phyloP scores from a whole-genome alignment of 108 stramenopile genomes.

The Schizochytrium sp. region DNA sequence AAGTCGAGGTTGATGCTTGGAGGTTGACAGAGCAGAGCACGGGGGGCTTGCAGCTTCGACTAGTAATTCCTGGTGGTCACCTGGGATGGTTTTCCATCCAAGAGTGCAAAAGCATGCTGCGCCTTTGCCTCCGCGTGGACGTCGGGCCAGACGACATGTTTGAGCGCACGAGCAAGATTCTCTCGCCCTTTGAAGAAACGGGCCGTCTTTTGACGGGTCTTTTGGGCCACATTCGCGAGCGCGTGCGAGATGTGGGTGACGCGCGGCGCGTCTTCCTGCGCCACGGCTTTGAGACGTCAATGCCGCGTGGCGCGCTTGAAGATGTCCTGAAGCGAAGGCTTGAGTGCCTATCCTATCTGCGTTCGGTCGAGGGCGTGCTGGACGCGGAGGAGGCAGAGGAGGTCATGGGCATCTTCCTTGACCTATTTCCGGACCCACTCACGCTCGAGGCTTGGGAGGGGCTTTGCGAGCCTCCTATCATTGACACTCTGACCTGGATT shows the following conservation, averaged over 20 bases:
- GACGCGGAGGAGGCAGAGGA: neutral
- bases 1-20: neutral
- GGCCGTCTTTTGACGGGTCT: neutral
- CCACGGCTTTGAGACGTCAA: neutral
- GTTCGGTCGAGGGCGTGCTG: neutral
- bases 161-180: neutral
- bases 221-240: neutral
- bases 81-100: neutral
- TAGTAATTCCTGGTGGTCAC: neutral
- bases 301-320: neutral
- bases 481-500: neutral
- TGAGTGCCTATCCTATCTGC: neutral
- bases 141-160: neutral
- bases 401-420: neutral
- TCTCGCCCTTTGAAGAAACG: slow-evolving; percentile 12
- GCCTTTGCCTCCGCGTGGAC: neutral
- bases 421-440: neutral
- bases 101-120: neutral
- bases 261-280: neutral
- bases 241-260: neutral
- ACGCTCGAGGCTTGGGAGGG: neutral
- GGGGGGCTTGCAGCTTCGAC: neutral
- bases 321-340: neutral
- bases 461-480: neutral
- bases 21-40: neutral